phyloP scores from a whole-genome alignment of 176 grass and related monocot species.

The Hsuehochloa calcarea region DNA sequence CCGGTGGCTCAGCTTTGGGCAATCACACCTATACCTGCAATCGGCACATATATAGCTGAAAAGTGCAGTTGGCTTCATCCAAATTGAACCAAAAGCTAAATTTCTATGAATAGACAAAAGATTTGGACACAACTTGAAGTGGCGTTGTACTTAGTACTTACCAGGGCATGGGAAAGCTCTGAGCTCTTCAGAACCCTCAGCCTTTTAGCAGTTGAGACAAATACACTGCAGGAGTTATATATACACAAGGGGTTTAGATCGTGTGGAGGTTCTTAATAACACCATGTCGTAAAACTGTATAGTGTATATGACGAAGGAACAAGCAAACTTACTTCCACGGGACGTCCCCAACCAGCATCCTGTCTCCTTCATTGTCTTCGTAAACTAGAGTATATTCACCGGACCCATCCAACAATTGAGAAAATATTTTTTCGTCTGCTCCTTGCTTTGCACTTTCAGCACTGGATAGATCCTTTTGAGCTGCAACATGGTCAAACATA shows the following conservation, averaged over 20 bases:
- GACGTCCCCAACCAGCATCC: slow-evolving; percentile 72
- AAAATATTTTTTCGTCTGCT: slow-evolving; percentile 63
- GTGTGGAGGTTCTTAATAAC: not conserved
- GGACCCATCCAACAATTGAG: slow-evolving; percentile 67
- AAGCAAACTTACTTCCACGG: slow-evolving; percentile 83
- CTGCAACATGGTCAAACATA: slow-evolving; percentile 49
- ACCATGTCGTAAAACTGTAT: not conserved
- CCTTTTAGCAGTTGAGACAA: slow-evolving; percentile 74
- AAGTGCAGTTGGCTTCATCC: not conserved
- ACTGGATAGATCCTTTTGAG: slow-evolving; percentile 54
- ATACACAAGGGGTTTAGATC: slow-evolving; percentile 29
- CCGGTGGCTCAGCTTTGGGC: not conserved
- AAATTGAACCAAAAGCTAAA: not conserved
- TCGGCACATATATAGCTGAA: not conserved
- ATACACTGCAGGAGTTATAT: slow-evolving; percentile 59
- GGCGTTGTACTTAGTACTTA: slow-evolving; percentile 27
- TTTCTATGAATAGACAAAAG: not conserved
- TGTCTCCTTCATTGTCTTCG: slow-evolving; percentile 85
- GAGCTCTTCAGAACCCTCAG: slow-evolving; percentile 91
- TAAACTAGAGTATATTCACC: slow-evolving; percentile 95
- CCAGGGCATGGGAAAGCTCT: slow-evolving; percentile 55
- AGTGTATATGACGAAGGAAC: slow-evolving; percentile 10
- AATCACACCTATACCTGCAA: slow-evolving; percentile 29
- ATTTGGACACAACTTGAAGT: slow-evolving; percentile 16
- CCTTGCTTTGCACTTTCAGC: slow-evolving; percentile 31